Evolutionary conservation across 1,284 basidiomycete species (phyloP).

Genomic region (Moesziomyces antarcticus): DNA sequence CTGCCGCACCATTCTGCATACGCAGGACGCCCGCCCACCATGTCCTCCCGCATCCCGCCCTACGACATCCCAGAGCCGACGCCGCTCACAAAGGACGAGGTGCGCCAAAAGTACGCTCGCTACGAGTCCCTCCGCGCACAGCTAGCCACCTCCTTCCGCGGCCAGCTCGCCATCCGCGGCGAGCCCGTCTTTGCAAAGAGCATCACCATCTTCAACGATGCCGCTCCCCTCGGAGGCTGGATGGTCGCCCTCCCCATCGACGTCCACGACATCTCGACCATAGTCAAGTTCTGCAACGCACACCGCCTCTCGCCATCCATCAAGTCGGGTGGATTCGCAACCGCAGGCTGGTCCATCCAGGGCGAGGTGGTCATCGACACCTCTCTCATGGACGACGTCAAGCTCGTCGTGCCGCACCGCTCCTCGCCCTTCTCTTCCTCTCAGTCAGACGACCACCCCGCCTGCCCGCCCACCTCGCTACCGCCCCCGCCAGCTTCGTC

Average conservation of each 20-base stretch:
- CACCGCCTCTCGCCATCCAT: constrained; percentile 80
- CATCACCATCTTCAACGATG: constrained; percentile 56
- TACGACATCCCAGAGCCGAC: constrained; percentile 46
- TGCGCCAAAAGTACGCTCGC: constrained; percentile 24
- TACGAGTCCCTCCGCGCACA: constrained; percentile 29
- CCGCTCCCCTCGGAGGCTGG: constrained; percentile 51
- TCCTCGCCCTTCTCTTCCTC: constrained; percentile 7
- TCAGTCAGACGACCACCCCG: constrained; percentile 4
- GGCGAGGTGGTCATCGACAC: constrained; percentile 86
- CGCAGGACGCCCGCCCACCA: constrained; percentile 23
- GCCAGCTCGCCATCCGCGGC: constrained; percentile 42
- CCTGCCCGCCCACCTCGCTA: not conserved
- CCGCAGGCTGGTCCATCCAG: constrained; percentile 84
- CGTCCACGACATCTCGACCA: constrained; percentile 39
- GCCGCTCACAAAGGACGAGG: constrained; percentile 28
- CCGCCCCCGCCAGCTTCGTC: constrained; percentile 4
- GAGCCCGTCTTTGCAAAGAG: constrained; percentile 42
- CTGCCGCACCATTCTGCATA: constrained; percentile 50
- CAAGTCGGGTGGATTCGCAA: constrained; percentile 87
- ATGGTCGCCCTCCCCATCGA: constrained; percentile 48
- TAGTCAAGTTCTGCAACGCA: constrained; percentile 73
- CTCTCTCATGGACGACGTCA: constrained; percentile 74
- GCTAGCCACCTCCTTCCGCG: constrained; percentile 29
- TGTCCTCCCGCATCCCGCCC: constrained; percentile 33
- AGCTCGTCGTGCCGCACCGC: constrained; percentile 73